phyloP scores from a whole-genome alignment of 2,329 filamentous ascomycete genomes.

The Trichoderma pleuroti region DNA sequence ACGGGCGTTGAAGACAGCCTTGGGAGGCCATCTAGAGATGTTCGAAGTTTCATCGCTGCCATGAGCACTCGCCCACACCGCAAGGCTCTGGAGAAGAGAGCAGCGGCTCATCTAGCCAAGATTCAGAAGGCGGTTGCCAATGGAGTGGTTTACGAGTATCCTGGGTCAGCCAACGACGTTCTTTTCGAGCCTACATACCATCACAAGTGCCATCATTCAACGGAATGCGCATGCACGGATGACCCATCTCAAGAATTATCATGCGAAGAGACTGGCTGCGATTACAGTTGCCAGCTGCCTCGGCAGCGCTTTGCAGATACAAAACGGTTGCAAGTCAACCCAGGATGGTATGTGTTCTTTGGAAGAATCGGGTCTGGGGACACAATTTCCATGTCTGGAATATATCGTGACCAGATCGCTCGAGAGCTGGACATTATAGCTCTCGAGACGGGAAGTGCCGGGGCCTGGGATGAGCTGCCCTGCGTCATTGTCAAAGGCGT shows the following conservation, averaged over 20 bases:
- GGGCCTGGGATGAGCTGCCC: neutral
- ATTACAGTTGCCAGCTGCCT: neutral
- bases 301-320: neutral
- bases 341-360: neutral
- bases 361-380: neutral
- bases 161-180: neutral
- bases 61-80: neutral
- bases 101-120: neutral
- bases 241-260: neutral
- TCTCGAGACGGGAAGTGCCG: neutral
- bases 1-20: neutral
- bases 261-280: neutral
- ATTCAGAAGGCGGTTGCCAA: neutral
- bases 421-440: neutral
- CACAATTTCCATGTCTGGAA: neutral
- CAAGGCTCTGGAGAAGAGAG: neutral
- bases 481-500: neutral
- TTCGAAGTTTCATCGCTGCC: neutral
- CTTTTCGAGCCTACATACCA: neutral
- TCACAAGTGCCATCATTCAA: neutral
- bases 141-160: neutral
- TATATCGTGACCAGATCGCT: neutral
- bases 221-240: neutral
- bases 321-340: neutral
- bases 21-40: neutral